Conservation (phyloP, 306 rosid genomes). For the Gleditsia sinensis region DNA sequence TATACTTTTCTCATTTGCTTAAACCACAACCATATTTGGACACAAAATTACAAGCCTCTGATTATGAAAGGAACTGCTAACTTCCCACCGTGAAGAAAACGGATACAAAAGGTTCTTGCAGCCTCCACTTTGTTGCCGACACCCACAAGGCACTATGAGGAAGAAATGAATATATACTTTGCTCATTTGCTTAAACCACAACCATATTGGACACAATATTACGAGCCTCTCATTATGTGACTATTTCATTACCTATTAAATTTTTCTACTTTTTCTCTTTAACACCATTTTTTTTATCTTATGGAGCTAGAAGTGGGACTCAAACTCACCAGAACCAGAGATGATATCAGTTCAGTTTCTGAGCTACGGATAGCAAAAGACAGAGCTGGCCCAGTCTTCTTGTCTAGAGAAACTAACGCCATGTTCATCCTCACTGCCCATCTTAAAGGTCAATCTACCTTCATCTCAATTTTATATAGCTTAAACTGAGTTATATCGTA, state of each 20-base stretch:
- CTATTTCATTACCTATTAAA: not conserved
- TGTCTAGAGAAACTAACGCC: constrained; percentile 55
- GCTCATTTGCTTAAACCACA: constrained; percentile 8
- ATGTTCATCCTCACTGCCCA: constrained; percentile 68
- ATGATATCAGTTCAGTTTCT: constrained; percentile 47
- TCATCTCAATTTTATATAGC: not conserved
- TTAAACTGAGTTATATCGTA: too few species aligned
- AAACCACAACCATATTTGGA: too few species aligned
- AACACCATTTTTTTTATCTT: constrained; percentile 7
- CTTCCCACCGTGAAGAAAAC: not conserved
- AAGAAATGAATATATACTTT: constrained; percentile 58
- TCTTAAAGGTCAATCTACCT: constrained; percentile 57
- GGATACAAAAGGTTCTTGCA: not conserved
- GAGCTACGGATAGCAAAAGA: constrained; percentile 52
- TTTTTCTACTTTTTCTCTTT: not conserved
- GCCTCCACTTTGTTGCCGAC: not conserved
- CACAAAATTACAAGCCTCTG: too few species aligned
- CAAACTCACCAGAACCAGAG: constrained; percentile 58
- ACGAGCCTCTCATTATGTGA: not conserved
- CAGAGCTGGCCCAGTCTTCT: constrained; percentile 47
- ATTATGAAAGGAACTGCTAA: too few species aligned
- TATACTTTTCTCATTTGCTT: constrained; percentile 13
- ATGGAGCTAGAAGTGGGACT: constrained; percentile 81
- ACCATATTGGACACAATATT: not conserved
- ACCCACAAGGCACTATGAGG: not conserved